Evolutionary conservation across 495 filamentous ascomycete species (phyloP).

Genomic region (Aspergillus panamensis): DNA sequence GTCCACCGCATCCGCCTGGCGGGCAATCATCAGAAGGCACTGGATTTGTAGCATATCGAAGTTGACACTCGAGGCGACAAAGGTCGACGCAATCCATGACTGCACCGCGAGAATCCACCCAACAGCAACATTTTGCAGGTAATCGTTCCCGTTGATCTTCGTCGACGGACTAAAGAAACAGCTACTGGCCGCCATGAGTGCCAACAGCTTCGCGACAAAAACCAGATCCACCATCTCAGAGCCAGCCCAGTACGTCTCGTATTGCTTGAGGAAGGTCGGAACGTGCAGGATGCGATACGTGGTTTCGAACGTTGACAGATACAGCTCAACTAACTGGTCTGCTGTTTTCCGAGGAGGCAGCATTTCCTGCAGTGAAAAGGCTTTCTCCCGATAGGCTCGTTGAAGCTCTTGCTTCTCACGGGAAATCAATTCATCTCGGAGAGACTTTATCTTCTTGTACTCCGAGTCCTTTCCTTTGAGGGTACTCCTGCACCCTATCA

Average conservation of each 20-base stretch:
- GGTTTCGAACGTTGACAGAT: constrained; percentile 56
- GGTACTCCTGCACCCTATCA: constrained; percentile 36
- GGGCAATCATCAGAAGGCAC: constrained; percentile 52
- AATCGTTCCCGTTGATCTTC: constrained; percentile 26
- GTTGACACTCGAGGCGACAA: constrained; percentile 50
- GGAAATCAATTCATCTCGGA: constrained; percentile 32
- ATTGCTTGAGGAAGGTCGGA: constrained; percentile 53
- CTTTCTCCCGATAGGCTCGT: constrained; percentile 41
- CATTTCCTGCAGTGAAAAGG: constrained; percentile 39
- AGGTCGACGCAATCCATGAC: constrained; percentile 50
- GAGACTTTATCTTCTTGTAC: constrained; percentile 31
- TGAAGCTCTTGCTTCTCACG: constrained; percentile 36
- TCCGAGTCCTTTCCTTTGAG: constrained; percentile 30
- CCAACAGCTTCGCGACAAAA: constrained; percentile 49
- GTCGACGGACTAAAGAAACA: constrained; percentile 36
- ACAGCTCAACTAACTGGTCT: constrained; percentile 51
- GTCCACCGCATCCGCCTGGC: constrained; percentile 48
- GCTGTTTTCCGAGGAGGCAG: constrained; percentile 47
- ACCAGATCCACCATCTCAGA: constrained; percentile 29
- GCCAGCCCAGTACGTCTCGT: constrained; percentile 48
- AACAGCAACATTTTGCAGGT: constrained; percentile 28
- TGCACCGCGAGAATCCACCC: constrained; percentile 58
- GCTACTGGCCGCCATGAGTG: constrained; percentile 52
- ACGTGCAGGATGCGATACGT: constrained; percentile 55
- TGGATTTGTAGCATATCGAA: constrained; percentile 52